Evolutionary conservation across 306 rosid genomes (phyloP).

Genomic region (Glycyrrhiza uralensis): DNA sequence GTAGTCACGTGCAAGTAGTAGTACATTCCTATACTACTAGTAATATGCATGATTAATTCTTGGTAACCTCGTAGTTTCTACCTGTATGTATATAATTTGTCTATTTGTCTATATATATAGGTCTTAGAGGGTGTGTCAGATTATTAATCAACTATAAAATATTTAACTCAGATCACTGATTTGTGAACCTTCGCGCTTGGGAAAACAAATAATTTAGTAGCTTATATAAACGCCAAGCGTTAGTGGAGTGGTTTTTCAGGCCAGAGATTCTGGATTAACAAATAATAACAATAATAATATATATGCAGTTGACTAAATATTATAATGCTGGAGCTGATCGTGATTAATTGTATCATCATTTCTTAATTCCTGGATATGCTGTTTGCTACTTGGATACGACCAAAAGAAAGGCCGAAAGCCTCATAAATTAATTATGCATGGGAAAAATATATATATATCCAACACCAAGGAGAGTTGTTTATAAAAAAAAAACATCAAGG

Average conservation of each 20-base stretch:
- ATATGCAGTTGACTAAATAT: conserved; percentile 41
- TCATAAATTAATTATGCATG: not conserved
- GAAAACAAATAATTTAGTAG: no score
- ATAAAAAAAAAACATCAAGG: no score
- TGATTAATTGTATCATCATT: not conserved
- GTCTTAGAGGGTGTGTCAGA: no score
- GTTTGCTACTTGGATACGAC: conserved; percentile 20
- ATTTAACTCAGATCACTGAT: not conserved
- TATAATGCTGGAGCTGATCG: conserved; percentile 12
- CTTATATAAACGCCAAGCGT: not conserved
- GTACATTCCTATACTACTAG: not conserved
- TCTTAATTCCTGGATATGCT: conserved; percentile 26
- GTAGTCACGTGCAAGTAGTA: no score
- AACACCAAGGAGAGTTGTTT: not conserved
- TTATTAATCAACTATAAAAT: not conserved
- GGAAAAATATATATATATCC: not conserved
- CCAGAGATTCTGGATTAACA: not conserved
- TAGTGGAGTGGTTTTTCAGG: no score
- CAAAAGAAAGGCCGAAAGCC: conserved; percentile 13
- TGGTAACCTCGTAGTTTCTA: not conserved
- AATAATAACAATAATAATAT: no score
- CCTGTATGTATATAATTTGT: no score
- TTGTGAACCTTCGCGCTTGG: not conserved
- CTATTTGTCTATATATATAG: no score
- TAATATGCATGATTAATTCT: not conserved